A percentile compares a stretch with the other conserved stretches of the same genome.
These are phyloP conservation scores for Diaporthe vexans DNA, from an alignment of 2,329 filamentous ascomycete species.

Conservation along the genomic window DNA sequence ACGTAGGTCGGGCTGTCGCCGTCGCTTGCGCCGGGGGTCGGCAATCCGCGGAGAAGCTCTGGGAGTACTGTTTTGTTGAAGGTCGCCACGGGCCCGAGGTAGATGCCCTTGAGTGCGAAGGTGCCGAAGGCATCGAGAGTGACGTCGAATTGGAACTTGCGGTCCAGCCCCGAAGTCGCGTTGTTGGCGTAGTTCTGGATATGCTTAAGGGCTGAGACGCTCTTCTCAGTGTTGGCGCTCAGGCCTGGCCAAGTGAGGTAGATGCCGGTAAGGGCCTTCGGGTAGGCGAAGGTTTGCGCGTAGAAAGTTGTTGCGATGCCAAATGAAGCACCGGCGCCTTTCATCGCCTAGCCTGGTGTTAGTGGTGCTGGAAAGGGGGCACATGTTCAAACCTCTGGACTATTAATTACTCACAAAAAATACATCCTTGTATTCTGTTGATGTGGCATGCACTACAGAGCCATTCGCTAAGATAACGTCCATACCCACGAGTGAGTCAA, in stretches of 20 bases:
- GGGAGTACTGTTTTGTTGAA: constrained; percentile 48
- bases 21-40: constrained; percentile 45
- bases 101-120: constrained; percentile 52
- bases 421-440: constrained; percentile 44
- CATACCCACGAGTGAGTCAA: constrained; percentile 64
- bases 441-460: constrained; percentile 40
- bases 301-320: constrained; percentile 55
- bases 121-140: constrained; percentile 42
- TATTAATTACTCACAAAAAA: constrained; percentile 47
- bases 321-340: constrained; percentile 57
- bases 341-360: constrained; percentile 50
- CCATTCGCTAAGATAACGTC: constrained; percentile 60
- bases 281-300: constrained; percentile 48
- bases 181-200: constrained; percentile 53
- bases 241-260: constrained; percentile 50
- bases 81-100: constrained; percentile 46
- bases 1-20: constrained; percentile 44
- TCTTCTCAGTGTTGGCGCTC: constrained; percentile 41
- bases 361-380: not conserved
- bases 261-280: constrained; percentile 52
- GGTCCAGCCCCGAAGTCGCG: constrained; percentile 46
- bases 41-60: constrained; percentile 46
- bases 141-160: constrained; percentile 49
- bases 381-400: not conserved
- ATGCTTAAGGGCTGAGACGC: constrained; percentile 44